Conservation (phyloP, 768 basidiomycete genomes). For the Suillus paluster region DNA sequence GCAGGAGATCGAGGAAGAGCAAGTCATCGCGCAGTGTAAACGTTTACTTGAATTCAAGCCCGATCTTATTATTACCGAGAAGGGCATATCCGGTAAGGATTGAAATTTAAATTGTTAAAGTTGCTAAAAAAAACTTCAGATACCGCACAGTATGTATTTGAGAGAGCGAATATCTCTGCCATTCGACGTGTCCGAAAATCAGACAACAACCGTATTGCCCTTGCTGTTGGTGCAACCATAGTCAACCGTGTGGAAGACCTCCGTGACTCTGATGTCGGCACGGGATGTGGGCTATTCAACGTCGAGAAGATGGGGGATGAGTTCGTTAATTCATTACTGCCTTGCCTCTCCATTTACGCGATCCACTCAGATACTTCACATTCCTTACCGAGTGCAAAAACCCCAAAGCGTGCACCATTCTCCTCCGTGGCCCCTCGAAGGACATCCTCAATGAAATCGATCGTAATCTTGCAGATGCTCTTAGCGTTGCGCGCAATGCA, state of each 20-base stretch:
- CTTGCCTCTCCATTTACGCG: slow-evolving; percentile 3
- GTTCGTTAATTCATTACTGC: slow-evolving; percentile 37
- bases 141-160: slow-evolving; percentile 89
- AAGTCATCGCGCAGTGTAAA: slow-evolving; percentile 85
- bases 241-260: slow-evolving; percentile 96
- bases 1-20: slow-evolving; percentile 96
- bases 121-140: slow-evolving; percentile 59
- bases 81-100: slow-evolving; percentile 88
- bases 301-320: slow-evolving; percentile 98
- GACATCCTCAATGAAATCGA: slow-evolving; percentile 99
- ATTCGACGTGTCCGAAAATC: slow-evolving; percentile 98
- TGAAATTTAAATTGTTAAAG: background rate
- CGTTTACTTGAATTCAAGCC: slow-evolving; percentile 92
- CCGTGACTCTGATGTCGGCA: slow-evolving; percentile 90
- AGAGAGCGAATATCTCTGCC: slow-evolving; percentile 87
- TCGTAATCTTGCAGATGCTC: slow-evolving; percentile 95
- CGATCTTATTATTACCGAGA: slow-evolving; percentile 94
- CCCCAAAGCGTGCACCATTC: slow-evolving; percentile 97
- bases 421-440: slow-evolving; percentile 96
- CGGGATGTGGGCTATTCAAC: slow-evolving; percentile 93
- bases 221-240: slow-evolving; percentile 94
- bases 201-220: slow-evolving; percentile 97
- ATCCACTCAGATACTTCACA: slow-evolving; percentile 81
- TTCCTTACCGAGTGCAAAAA: slow-evolving; percentile 90
- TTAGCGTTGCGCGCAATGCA: slow-evolving; percentile 96